Evolutionary conservation across 106 monocot genomes (phyloP).

Genomic region (Posidonia australis): DNA sequence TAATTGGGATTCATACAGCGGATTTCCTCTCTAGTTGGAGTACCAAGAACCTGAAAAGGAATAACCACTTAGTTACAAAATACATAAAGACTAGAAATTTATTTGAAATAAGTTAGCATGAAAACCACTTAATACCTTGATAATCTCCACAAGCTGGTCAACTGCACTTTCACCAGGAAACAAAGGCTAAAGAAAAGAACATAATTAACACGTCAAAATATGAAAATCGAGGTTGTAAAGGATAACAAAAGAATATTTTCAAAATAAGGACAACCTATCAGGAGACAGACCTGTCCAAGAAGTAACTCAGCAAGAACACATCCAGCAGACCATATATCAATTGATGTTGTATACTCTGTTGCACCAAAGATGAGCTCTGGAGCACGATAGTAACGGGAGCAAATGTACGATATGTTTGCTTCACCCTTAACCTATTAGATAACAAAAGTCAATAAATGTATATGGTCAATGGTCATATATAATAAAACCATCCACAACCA

Average conservation of each 20-base stretch:
- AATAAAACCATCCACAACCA: no score
- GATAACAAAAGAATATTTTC: background rate
- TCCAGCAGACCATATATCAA: slow-evolving; percentile 96
- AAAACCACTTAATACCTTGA: slow-evolving; percentile 45
- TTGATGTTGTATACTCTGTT: slow-evolving; percentile 80
- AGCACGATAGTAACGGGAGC: slow-evolving; percentile 92
- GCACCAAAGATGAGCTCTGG: slow-evolving; percentile 98
- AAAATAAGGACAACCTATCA: background rate
- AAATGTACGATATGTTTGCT: slow-evolving; percentile 96
- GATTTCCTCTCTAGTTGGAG: slow-evolving; percentile 87
- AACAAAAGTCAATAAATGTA: no score
- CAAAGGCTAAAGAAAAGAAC: slow-evolving; percentile 41
- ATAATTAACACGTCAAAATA: background rate
- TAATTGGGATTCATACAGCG: slow-evolving; percentile 93
- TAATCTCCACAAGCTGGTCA: slow-evolving; percentile 90
- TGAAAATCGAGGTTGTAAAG: background rate
- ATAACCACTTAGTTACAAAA: background rate
- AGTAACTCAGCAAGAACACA: slow-evolving; percentile 97
- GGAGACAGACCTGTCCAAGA: slow-evolving; percentile 68
- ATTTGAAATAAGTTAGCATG: background rate
- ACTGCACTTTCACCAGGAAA: slow-evolving; percentile 88
- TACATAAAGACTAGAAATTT: background rate
- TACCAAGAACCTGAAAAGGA: slow-evolving; percentile 72
- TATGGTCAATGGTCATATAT: no score
- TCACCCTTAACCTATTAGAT: slow-evolving; percentile 66